Percentiles rank a stretch among this genome's conserved stretches.
These are phyloP conservation scores for Verbascum thapsus DNA, from an alignment of 257 asterid species.

Conservation along the genomic window DNA sequence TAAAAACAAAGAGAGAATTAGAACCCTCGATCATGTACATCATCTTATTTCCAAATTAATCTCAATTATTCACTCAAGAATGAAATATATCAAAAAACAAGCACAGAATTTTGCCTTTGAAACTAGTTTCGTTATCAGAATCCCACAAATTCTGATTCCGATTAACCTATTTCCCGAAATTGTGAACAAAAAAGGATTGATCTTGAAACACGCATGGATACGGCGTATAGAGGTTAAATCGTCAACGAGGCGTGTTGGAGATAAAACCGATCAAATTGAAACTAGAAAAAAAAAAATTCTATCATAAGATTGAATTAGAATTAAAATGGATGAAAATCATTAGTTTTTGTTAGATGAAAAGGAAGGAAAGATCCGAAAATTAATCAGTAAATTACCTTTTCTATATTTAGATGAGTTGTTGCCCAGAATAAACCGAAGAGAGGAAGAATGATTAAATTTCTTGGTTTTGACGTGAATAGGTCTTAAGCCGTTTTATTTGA, in stretches of 20 bases:
- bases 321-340: background rate
- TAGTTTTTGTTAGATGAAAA: constrained; percentile 1
- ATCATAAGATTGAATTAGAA: background rate
- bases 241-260: too few relatives aligned
- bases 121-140: constrained; percentile 21
- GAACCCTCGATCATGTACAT: background rate
- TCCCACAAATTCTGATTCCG: constrained; percentile 4
- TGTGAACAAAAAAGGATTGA: background rate
- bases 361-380: constrained; percentile 14
- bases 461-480: constrained; percentile 1
- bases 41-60: constrained; percentile 3
- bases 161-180: constrained; percentile 25
- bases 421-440: constrained; percentile 3
- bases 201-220: background rate
- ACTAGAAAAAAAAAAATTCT: constrained; percentile 5
- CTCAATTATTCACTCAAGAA: background rate
- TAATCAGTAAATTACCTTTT: constrained; percentile 26
- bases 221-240: constrained; percentile 1
- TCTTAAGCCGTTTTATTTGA: constrained; percentile 27
- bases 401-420: constrained; percentile 17
- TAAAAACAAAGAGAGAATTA: background rate
- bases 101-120: constrained; percentile 10
- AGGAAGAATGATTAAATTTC: background rate
- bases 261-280: constrained; percentile 18
- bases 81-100: constrained; percentile 8